These are phyloP conservation scores for Dioszegia crocea DNA, from an alignment of 768 basidiomycete genomes.

Conservation along the genomic window DNA sequence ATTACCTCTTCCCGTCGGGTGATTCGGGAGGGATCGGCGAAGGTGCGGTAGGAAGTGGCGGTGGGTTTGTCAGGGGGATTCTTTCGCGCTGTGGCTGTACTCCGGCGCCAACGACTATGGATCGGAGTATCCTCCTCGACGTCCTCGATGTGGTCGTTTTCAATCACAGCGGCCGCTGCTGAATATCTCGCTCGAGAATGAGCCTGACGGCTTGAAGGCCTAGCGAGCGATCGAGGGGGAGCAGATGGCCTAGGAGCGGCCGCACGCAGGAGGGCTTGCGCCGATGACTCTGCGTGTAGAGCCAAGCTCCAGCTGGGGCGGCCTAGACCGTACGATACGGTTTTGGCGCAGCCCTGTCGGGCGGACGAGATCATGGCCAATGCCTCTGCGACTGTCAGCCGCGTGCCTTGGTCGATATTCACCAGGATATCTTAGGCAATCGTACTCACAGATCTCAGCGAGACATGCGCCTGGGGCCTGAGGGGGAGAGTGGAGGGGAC, in stretches of 20 bases:
- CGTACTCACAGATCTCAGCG: background rate
- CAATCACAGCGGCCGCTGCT: slow-evolving; percentile 7
- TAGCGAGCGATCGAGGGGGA: background rate
- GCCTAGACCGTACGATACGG: background rate
- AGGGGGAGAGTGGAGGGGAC: background rate
- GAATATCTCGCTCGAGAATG: slow-evolving; percentile 7
- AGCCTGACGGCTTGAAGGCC: background rate
- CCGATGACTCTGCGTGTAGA: slow-evolving; percentile 16
- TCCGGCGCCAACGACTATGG: too few species aligned
- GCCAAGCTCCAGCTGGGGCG: slow-evolving; percentile 12
- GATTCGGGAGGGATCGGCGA: background rate
- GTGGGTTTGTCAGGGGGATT: too few species aligned
- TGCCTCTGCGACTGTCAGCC: background rate
- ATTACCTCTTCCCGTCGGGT: background rate
- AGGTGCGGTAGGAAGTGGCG: background rate
- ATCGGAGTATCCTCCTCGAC: too few species aligned
- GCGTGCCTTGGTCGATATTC: too few species aligned
- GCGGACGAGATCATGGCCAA: slow-evolving; percentile 14
- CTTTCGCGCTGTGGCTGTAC: too few species aligned
- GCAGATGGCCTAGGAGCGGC: background rate
- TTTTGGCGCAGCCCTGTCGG: slow-evolving; percentile 11
- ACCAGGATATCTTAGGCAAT: background rate
- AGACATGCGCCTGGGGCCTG: background rate
- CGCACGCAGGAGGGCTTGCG: slow-evolving; percentile 11
- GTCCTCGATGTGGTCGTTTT: too few species aligned